These are phyloP conservation scores for Beauveria varroae DNA, from an alignment of 2,329 filamentous ascomycete species.

Conservation along the genomic window DNA sequence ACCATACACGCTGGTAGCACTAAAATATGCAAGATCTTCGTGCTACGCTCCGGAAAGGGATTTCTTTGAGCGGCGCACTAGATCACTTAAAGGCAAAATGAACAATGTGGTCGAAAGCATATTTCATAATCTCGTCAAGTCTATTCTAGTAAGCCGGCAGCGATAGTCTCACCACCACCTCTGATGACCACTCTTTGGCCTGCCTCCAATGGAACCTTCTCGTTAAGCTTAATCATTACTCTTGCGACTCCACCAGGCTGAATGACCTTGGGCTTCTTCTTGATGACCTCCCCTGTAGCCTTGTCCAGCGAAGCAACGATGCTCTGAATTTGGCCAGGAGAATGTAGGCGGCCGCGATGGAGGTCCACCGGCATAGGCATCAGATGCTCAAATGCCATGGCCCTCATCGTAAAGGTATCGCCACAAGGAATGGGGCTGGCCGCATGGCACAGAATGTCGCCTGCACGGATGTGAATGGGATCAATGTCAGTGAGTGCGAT, in stretches of 20 bases:
- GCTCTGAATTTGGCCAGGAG: conserved; percentile 63
- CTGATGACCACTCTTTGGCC: conserved; percentile 76
- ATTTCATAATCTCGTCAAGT: conserved; percentile 4
- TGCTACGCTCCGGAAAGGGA: no score
- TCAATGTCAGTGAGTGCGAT: conserved; percentile 85
- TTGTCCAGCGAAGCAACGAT: conserved; percentile 74
- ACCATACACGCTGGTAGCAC: no score
- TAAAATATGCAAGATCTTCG: no score
- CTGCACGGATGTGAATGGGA: conserved; percentile 69
- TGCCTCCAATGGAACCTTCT: conserved; percentile 69
- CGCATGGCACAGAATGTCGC: conserved; percentile 77
- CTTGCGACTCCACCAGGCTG: conserved; percentile 72
- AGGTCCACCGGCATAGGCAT: conserved; percentile 87
- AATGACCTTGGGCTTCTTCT: conserved; percentile 80
- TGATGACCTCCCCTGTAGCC: conserved; percentile 62
- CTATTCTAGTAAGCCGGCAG: conserved; percentile 75
- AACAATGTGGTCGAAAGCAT: not conserved
- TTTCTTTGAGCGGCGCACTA: no score
- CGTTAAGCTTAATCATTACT: conserved; percentile 65
- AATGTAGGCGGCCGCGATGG: conserved; percentile 76
- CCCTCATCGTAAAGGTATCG: conserved; percentile 71
- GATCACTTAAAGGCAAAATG: not conserved
- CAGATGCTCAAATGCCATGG: conserved; percentile 82
- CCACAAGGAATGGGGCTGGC: conserved; percentile 61
- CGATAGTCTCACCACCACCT: conserved; percentile 74